A percentile compares a stretch with the other conserved stretches of the same genome.
Conservation (phyloP, 2,329 filamentous ascomycete genomes). For the Calonectria pteridis region DNA sequence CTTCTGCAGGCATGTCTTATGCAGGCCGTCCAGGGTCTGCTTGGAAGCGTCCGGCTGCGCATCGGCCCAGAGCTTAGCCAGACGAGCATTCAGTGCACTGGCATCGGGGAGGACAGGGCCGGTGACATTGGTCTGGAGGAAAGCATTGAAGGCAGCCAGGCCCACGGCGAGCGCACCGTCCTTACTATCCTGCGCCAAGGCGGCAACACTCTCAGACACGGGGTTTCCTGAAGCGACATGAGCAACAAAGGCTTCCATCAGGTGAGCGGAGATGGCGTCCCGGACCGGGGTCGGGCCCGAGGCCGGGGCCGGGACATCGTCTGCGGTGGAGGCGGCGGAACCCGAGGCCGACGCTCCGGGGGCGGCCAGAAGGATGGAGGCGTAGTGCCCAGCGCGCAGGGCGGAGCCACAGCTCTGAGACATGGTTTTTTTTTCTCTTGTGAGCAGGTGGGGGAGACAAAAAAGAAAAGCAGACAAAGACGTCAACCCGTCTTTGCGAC, state of each 20-base stretch:
- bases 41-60: constrained; percentile 21
- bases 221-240: constrained; percentile 23
- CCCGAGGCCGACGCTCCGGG: constrained; percentile 21
- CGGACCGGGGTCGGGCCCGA: constrained; percentile 37
- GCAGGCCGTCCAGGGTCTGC: constrained; percentile 54
- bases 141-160: constrained; percentile 72
- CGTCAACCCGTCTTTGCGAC: not conserved
- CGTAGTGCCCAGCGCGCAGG: constrained; percentile 41
- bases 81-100: constrained; percentile 49
- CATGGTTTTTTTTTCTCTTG: constrained; percentile 6
- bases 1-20: constrained; percentile 72
- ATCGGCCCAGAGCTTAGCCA: constrained; percentile 55
- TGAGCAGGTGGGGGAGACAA: not conserved
- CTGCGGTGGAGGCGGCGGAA: constrained; percentile 24
- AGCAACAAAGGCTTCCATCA: constrained; percentile 38
- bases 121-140: constrained; percentile 89
- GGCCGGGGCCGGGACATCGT: constrained; percentile 27
- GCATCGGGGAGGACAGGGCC: constrained; percentile 76
- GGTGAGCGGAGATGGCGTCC: constrained; percentile 11
- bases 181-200: constrained; percentile 11
- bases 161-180: constrained; percentile 45
- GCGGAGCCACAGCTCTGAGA: constrained; percentile 35
- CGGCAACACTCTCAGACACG: constrained; percentile 11
- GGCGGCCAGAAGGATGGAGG: constrained; percentile 38
- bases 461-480: not conserved